Base-by-base conservation (phyloP, 371 early-diverging fungal genomes). In the Actinomortierella wolfii region DNA sequence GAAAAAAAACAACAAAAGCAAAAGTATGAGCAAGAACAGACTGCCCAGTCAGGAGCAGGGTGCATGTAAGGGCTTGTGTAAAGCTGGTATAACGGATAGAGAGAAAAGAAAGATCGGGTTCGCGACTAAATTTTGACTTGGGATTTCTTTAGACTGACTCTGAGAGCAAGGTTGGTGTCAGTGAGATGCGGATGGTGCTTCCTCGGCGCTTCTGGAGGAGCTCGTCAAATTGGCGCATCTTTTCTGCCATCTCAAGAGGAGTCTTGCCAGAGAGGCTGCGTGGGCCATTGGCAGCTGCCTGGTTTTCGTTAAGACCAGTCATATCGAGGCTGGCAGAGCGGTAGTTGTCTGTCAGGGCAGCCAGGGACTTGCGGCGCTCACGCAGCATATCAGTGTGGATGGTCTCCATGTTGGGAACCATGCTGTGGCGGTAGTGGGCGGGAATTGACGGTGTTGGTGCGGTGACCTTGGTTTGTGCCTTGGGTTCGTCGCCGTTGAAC, bases 171-270 rank as follows among this genome's bases (percentile, higher is more conserved):
- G 59, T 62, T n/a, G 73, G 73, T 2, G 73, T 71, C 45, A 71
- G 62, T n/a, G 73, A 71, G 55, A 71, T 71, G 23, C 73, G 73
- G 57, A 71, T 71, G 3, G 73, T 71, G 59, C 63, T 62, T 34
- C 73, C 62, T 7, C 73, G 66, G 26, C 73, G 73, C 63, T 71
- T 71, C 54, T 71, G 73, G 39, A 71, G 59, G 25, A 71, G 62
- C 59, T 71, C 73, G 42, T 71, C 73, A 44, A 71, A 71, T 45
- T 71, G 66, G 51, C 73, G 73, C 73, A 71, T 71, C 67, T 71
- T 71, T 29, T 71, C 73, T 8, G 58, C 66, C 73, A 66, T 71
- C 56, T 65, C 73, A 18, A 47, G 56, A 6, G 73, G 56, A 42
- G 34, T 34, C 34, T 34, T 34, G 34, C 34, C 34, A 34, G 34